Percentiles rank a stretch among this genome's conserved stretches.
Conservation (phyloP, 129 eudicot genomes). For the Lactuca sativa region DNA sequence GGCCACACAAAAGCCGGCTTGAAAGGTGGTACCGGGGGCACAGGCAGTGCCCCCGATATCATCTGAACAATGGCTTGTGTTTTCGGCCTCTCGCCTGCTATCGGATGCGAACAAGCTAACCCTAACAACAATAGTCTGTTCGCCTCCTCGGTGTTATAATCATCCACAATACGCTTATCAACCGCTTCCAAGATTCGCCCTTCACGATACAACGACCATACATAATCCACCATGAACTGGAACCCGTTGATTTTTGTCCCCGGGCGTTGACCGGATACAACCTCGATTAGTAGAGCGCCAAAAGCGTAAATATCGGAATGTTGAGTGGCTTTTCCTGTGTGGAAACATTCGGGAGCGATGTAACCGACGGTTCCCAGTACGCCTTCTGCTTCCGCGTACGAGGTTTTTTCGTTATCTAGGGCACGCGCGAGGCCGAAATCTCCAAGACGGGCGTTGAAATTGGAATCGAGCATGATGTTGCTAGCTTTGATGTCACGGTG, state of each 20-base stretch:
- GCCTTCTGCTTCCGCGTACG: constrained; percentile 85
- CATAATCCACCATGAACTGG: constrained; percentile 72
- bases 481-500: constrained; percentile 90
- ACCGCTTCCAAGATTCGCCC: constrained; percentile 60
- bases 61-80: constrained; percentile 64
- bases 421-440: constrained; percentile 92
- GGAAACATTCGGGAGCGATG: constrained; percentile 94
- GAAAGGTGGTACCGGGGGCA: constrained; percentile 66
- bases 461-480: constrained; percentile 83
- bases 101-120: constrained; percentile 86
- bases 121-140: constrained; percentile 62
- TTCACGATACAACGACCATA: constrained; percentile 74
- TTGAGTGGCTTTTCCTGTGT: constrained; percentile 84
- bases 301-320: constrained; percentile 78
- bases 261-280: constrained; percentile 77
- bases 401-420: constrained; percentile 75
- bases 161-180: constrained; percentile 52
- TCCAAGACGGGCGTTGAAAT: constrained; percentile 83
- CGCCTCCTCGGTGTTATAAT: constrained; percentile 60
- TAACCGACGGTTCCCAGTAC: constrained; percentile 79
- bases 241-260: constrained; percentile 58
- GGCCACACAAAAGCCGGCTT: constrained; percentile 91
- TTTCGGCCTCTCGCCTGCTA: constrained; percentile 70
- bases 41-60: constrained; percentile 53
- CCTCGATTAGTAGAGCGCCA: constrained; percentile 73